Percentiles rank a stretch among this genome's conserved stretches.
Evolutionary conservation across 352 stramenopile species (phyloP).

Genomic region (Globisporangium mamillatum): DNA sequence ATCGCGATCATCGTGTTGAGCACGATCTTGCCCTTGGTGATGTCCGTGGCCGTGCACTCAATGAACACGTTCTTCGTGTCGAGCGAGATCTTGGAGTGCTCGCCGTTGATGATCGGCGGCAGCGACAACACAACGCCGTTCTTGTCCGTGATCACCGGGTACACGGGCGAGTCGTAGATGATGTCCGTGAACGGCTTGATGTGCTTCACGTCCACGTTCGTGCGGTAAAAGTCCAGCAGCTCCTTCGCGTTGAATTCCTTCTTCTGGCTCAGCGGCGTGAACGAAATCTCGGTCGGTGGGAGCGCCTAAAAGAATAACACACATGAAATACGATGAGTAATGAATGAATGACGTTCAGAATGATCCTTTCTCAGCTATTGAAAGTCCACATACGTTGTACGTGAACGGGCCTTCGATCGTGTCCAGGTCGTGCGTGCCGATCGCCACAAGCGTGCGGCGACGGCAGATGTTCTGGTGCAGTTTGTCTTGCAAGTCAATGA

Average conservation of each 20-base stretch:
- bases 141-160: constrained; percentile 96
- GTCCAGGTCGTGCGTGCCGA: constrained; percentile 99
- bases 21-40: constrained; percentile 99
- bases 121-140: constrained; percentile 96
- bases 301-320: constrained; percentile 63
- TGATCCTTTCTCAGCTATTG: background rate
- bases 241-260: constrained; percentile 92
- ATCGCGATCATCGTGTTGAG: constrained; percentile 99
- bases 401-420: constrained; percentile 93
- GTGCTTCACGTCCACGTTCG: constrained; percentile 94
- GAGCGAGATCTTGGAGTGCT: constrained; percentile 96
- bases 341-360: background rate
- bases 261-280: constrained; percentile 93
- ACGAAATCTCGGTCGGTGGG: constrained; percentile 93
- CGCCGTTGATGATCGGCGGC: constrained; percentile 99
- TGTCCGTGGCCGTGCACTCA: constrained; percentile 99
- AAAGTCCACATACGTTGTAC: constrained; percentile 60
- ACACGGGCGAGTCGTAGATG: constrained; percentile 98
- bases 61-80: constrained; percentile 99
- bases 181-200: constrained; percentile 99
- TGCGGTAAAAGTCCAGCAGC: constrained; percentile 96
- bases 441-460: constrained; percentile 98
- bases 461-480: constrained; percentile 99
- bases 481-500: constrained; percentile 99
- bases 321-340: no score